phyloP scores from a whole-genome alignment of 2,329 filamentous ascomycete genomes.

The Plenodomus tracheiphilus region DNA sequence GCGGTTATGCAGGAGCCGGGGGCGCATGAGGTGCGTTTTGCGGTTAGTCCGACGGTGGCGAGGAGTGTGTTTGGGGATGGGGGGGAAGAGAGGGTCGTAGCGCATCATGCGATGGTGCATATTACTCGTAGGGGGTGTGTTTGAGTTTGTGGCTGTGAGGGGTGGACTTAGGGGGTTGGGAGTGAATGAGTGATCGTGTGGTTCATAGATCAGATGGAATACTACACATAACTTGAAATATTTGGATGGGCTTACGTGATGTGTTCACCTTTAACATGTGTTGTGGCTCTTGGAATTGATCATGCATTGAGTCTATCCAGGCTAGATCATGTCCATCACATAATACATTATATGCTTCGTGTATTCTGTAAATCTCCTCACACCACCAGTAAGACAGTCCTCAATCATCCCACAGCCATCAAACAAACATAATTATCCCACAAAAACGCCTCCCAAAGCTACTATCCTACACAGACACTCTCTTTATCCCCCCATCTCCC shows the following conservation, averaged over 20 bases:
- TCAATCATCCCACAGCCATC: neutral
- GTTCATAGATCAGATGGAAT: neutral
- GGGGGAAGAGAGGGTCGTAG: slow-evolving; percentile 13
- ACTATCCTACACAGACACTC: neutral
- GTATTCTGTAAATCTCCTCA: neutral
- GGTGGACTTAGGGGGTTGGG: neutral
- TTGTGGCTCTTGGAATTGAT: neutral
- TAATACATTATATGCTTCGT: neutral
- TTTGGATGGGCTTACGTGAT: neutral
- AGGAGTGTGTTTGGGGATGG: slow-evolving; percentile 13
- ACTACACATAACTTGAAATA: neutral
- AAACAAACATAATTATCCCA: neutral
- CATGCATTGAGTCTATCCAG: neutral
- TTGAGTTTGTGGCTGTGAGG: slow-evolving; percentile 1
- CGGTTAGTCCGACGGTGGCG: slow-evolving; percentile 16
- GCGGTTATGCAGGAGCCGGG: slow-evolving; percentile 8
- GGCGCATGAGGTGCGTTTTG: slow-evolving; percentile 18
- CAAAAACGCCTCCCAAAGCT: neutral
- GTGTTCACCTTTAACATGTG: neutral
- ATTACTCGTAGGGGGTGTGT: neutral
- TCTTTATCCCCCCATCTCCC: neutral
- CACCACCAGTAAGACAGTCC: neutral
- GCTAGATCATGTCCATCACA: neutral
- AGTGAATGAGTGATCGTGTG: too few species aligned
- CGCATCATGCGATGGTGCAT: slow-evolving; percentile 19